A percentile compares a stretch with the other conserved stretches of the same genome.
These are phyloP conservation scores for Epichloe sibirici DNA, from an alignment of 2,329 filamentous ascomycete genomes.

Conservation along the genomic window DNA sequence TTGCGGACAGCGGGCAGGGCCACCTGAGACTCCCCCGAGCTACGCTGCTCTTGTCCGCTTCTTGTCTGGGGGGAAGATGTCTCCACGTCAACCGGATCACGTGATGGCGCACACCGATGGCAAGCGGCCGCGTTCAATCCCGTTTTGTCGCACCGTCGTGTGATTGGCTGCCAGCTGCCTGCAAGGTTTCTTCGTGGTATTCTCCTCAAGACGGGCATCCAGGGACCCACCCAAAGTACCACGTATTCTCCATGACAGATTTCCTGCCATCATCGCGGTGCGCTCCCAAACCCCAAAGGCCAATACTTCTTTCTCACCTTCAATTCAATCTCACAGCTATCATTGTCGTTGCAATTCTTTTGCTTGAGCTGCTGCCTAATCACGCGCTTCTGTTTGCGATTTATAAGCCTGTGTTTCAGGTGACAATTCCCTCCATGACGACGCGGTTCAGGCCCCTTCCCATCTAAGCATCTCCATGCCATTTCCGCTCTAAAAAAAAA, in stretches of 20 bases:
- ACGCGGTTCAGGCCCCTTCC: slow-evolving; percentile 9
- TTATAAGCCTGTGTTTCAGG: not conserved
- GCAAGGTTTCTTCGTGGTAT: not conserved
- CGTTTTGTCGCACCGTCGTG: not conserved
- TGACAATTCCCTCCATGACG: slow-evolving; percentile 1
- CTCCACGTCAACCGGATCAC: slow-evolving; percentile 4
- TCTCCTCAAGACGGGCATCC: not conserved
- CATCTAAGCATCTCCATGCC: slow-evolving; percentile 8
- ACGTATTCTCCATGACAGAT: not conserved
- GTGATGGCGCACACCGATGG: not conserved
- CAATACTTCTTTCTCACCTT: not conserved
- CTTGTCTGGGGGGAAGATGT: not conserved
- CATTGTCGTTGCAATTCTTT: not conserved
- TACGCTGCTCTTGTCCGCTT: not conserved
- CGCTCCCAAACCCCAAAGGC: not conserved
- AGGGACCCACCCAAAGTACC: slow-evolving; percentile 5
- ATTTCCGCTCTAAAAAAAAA: slow-evolving; percentile 3
- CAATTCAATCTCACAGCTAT: not conserved
- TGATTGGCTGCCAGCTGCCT: not conserved
- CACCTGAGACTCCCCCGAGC: not conserved
- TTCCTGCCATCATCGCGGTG: not conserved
- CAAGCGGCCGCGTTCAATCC: not conserved
- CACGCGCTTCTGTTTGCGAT: not conserved
- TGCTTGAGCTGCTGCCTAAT: too few species aligned
- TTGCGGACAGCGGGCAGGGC: not conserved